phyloP scores from a whole-genome alignment of 1,284 basidiomycete species.

The Heterobasidion annosum region DNA sequence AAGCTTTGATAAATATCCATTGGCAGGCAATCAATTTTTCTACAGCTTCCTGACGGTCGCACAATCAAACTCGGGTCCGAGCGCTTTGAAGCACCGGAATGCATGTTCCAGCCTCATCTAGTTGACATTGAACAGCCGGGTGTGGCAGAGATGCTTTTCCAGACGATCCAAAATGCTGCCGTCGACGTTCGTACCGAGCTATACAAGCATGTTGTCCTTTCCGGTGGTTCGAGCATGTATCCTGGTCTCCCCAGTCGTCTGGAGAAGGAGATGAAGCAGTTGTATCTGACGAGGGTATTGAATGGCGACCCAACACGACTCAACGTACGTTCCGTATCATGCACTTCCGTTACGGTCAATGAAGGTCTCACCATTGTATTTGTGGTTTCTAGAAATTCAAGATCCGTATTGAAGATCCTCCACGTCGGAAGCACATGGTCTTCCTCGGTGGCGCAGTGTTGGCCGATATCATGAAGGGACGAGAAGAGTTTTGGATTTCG shows the following conservation, averaged over 20 bases:
- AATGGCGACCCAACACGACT: constrained; percentile 79
- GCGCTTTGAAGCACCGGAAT: constrained; percentile 99
- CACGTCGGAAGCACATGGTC: constrained; percentile 97
- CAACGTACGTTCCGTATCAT: constrained; percentile 54
- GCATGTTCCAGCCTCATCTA: constrained; percentile 99
- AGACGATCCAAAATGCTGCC: constrained; percentile 90
- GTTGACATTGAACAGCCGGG: constrained; percentile 97
- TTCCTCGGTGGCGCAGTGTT: constrained; percentile 96
- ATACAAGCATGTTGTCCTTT: constrained; percentile 98
- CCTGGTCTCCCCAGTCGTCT: constrained; percentile 93
- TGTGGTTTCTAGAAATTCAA: constrained; percentile 82
- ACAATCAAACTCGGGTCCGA: constrained; percentile 97
- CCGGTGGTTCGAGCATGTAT: constrained; percentile 98
- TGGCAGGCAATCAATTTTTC: not conserved
- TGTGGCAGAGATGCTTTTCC: constrained; percentile 96
- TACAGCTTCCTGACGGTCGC: constrained; percentile 90
- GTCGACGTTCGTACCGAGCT: constrained; percentile 88
- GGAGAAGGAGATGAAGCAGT: constrained; percentile 99
- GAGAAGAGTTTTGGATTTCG: constrained; percentile 93
- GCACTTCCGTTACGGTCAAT: not conserved
- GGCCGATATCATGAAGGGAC: constrained; percentile 96
- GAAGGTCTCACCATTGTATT: no score
- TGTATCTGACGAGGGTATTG: constrained; percentile 88
- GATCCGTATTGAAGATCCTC: constrained; percentile 96
- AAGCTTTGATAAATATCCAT: constrained; percentile 14